Percentiles rank a stretch among this genome's conserved stretches.
phyloP scores from a whole-genome alignment of 352 stramenopile genomes.

The Phytophthora melonis region DNA sequence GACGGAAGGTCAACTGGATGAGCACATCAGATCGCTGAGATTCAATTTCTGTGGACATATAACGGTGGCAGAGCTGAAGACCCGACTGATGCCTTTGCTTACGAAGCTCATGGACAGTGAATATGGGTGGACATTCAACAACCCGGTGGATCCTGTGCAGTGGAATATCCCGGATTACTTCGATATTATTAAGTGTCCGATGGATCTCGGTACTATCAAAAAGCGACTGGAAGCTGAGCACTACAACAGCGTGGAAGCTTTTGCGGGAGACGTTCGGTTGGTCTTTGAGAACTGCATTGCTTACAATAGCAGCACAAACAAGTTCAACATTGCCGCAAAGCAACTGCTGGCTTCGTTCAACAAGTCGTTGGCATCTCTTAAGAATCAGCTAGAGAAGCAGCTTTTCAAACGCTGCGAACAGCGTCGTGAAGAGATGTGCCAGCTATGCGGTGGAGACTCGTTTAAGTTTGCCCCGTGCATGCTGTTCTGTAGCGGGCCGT shows the following conservation, averaged over 20 bases:
- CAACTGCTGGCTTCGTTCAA: constrained; percentile 84
- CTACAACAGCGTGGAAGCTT: constrained; percentile 93
- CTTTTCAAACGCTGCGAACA: constrained; percentile 87
- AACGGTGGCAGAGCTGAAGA: constrained; percentile 84
- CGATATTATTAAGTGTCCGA: constrained; percentile 96
- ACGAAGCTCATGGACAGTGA: constrained; percentile 91
- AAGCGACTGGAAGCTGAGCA: constrained; percentile 95
- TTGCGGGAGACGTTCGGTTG: constrained; percentile 87
- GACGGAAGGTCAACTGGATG: constrained; percentile 85
- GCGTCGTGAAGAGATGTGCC: constrained; percentile 89
- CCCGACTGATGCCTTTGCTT: constrained; percentile 82
- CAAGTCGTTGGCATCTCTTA: constrained; percentile 66
- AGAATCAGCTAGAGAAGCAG: constrained; percentile 86
- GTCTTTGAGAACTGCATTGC: constrained; percentile 92
- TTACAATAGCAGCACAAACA: constrained; percentile 92
- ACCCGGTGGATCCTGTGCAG: constrained; percentile 95
- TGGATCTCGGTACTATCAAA: constrained; percentile 99
- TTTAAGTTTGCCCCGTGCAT: constrained; percentile 93
- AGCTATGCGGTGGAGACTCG: constrained; percentile 89
- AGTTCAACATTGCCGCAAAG: constrained; percentile 89
- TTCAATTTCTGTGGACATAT: constrained; percentile 92
- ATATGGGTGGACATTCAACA: constrained; percentile 93
- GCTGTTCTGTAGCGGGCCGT: constrained; percentile 90
- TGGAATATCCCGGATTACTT: constrained; percentile 94
- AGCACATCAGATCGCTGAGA: constrained; percentile 90